Percentiles rank a stretch among this genome's conserved stretches.
phyloP scores from a whole-genome alignment of 257 asterid species.

The Plectranthus barbatus region DNA sequence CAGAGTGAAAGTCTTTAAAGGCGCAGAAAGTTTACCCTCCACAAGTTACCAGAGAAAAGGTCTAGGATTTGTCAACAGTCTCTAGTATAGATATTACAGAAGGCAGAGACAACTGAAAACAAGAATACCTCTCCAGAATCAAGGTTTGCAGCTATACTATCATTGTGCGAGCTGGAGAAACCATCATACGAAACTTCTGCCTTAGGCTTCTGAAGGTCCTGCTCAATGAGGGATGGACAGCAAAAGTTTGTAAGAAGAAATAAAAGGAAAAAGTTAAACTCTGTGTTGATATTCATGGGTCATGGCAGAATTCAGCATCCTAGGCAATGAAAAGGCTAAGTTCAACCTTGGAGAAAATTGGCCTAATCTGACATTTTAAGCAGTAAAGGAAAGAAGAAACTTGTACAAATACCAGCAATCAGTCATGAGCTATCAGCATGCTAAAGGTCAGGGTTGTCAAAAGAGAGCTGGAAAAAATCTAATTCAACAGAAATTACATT shows the following conservation, averaged over 20 bases:
- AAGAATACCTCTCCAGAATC: slow-evolving; percentile 23
- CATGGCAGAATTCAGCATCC: not conserved
- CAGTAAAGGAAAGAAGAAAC: not conserved
- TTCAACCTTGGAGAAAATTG: not conserved
- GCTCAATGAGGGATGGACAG: slow-evolving; percentile 9
- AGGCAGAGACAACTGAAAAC: not conserved
- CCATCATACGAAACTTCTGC: slow-evolving; percentile 25
- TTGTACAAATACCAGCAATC: not conserved
- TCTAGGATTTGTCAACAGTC: not conserved
- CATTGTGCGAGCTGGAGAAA: slow-evolving; percentile 6
- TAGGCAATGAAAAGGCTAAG: not conserved
- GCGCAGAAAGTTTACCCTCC: not conserved
- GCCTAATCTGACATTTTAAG: not conserved
- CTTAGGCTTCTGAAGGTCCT: slow-evolving; percentile 33
- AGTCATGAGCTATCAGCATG: not conserved
- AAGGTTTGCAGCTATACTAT: slow-evolving; percentile 21
- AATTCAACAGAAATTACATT: not conserved
- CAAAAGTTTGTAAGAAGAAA: slow-evolving; percentile 6
- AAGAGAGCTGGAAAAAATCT: not conserved
- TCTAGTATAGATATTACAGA: not conserved
- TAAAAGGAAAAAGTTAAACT: not conserved
- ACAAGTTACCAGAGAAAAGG: not conserved
- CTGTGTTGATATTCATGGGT: not conserved
- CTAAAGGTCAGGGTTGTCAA: not conserved
- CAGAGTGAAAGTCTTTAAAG: not conserved